Conservation (phyloP, 2,329 filamentous ascomycete genomes). For the Domatiomyces globalis region DNA sequence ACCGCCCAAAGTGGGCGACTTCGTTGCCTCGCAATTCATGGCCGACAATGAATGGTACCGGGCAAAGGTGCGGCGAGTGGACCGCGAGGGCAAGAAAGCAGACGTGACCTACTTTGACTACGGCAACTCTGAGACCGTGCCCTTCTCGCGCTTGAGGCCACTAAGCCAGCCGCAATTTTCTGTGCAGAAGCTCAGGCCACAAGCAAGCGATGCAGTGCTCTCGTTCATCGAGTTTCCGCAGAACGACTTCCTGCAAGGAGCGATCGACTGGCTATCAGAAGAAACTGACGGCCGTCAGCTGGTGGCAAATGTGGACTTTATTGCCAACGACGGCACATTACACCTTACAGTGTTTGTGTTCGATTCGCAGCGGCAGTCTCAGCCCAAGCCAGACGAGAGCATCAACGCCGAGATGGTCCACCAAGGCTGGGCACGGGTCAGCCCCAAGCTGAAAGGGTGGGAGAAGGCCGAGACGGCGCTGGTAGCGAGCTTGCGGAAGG, state of each 20-base stretch:
- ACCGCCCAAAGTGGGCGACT: constrained; percentile 78
- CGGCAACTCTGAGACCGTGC: constrained; percentile 78
- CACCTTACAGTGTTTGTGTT: constrained; percentile 64
- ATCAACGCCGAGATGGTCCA: constrained; percentile 78
- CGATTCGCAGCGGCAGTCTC: constrained; percentile 22
- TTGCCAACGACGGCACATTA: constrained; percentile 65
- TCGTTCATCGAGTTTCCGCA: constrained; percentile 82
- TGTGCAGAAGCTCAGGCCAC: constrained; percentile 65
- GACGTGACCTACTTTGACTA: constrained; percentile 95
- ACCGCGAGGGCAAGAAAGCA: constrained; percentile 73
- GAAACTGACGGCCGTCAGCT: constrained; percentile 61
- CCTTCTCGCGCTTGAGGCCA: constrained; percentile 73
- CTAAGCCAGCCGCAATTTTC: constrained; percentile 68
- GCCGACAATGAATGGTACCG: constrained; percentile 91
- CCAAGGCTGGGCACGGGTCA: constrained; percentile 79
- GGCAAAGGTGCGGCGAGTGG: constrained; percentile 77
- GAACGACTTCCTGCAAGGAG: constrained; percentile 71
- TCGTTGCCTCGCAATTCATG: constrained; percentile 80
- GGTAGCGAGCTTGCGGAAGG: constrained; percentile 55
- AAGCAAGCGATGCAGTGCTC: constrained; percentile 74
- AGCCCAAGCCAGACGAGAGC: constrained; percentile 61
- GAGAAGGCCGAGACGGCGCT: constrained; percentile 64
- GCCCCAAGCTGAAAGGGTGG: constrained; percentile 81
- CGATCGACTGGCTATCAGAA: constrained; percentile 60
- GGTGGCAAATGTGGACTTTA: constrained; percentile 80